phyloP scores from a whole-genome alignment of 805 yeast species.

The Wickerhamomyces chambardii region DNA sequence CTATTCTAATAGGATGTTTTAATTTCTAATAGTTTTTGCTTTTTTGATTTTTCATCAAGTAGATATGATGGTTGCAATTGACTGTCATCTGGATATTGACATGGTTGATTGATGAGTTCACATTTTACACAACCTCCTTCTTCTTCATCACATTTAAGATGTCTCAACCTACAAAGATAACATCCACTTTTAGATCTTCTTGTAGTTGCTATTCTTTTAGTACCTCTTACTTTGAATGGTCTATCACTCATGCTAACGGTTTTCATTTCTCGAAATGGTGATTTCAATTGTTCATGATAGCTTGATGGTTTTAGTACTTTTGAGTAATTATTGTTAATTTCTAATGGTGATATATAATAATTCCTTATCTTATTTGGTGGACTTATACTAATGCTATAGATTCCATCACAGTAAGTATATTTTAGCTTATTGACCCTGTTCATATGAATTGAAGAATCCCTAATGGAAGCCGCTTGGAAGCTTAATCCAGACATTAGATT shows the following conservation, averaged over 20 bases:
- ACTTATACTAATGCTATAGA: no score
- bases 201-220: background rate
- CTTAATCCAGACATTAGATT: background rate
- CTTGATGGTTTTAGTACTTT: no score
- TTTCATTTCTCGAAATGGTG: no score
- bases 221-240: background rate
- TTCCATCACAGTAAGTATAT: no score
- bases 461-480: no score
- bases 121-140: conserved; percentile 48
- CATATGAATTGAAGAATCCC: no score
- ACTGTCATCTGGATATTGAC: conserved; percentile 5
- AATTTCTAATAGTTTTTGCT: conserved; percentile 1
- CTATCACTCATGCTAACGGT: no score
- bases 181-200: conserved; percentile 36
- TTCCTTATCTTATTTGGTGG: no score
- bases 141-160: conserved; percentile 54
- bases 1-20: no score
- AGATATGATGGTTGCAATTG: conserved; percentile 4
- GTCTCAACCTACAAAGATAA: conserved; percentile 49
- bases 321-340: no score
- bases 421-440: background rate
- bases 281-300: no score
- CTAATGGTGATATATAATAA: no score
- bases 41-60: conserved; percentile 1
- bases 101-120: conserved; percentile 15